These are phyloP conservation scores for Suillus plorans DNA, from an alignment of 768 basidiomycete genomes.

Conservation along the genomic window DNA sequence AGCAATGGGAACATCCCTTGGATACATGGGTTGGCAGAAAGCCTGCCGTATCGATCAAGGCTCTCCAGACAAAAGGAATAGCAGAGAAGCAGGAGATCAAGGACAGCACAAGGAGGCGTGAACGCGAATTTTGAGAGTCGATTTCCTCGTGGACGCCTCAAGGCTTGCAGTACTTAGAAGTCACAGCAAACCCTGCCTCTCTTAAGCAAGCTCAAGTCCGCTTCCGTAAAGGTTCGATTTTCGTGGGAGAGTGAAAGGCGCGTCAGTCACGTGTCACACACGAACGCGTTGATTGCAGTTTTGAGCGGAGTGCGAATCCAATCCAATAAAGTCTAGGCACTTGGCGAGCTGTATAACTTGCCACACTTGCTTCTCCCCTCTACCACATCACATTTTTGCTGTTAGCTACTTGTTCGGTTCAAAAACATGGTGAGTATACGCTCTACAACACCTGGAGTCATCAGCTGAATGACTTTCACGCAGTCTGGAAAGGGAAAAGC, in stretches of 20 bases:
- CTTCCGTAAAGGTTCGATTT: constrained; percentile 1
- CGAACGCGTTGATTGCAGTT: constrained; percentile 30
- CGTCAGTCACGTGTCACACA: constrained; percentile 31
- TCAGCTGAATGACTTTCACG: constrained; percentile 4
- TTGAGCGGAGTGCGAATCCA: constrained; percentile 31
- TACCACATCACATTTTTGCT: constrained; percentile 18
- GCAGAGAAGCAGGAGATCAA: constrained; percentile 12
- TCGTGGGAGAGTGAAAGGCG: constrained; percentile 20
- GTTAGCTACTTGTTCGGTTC: constrained; percentile 11
- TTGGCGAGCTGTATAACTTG: constrained; percentile 3
- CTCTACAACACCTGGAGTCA: not conserved
- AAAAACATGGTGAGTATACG: constrained; percentile 34
- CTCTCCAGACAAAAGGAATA: constrained; percentile 8
- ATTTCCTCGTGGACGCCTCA: constrained; percentile 33
- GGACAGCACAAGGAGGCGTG: constrained; percentile 13
- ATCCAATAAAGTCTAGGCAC: constrained; percentile 33
- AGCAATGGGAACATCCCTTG: constrained; percentile 32
- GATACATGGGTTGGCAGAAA: constrained; percentile 33
- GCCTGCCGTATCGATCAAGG: constrained; percentile 24
- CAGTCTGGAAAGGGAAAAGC: constrained; percentile 60
- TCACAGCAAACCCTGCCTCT: constrained; percentile 8
- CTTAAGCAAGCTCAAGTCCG: constrained; percentile 7
- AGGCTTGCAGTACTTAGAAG: constrained; percentile 18
- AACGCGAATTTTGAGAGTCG: constrained; percentile 19
- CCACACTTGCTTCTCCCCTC: constrained; percentile 11